Conservation (phyloP, 345 rosid genomes). For the Theobroma cacao region DNA sequence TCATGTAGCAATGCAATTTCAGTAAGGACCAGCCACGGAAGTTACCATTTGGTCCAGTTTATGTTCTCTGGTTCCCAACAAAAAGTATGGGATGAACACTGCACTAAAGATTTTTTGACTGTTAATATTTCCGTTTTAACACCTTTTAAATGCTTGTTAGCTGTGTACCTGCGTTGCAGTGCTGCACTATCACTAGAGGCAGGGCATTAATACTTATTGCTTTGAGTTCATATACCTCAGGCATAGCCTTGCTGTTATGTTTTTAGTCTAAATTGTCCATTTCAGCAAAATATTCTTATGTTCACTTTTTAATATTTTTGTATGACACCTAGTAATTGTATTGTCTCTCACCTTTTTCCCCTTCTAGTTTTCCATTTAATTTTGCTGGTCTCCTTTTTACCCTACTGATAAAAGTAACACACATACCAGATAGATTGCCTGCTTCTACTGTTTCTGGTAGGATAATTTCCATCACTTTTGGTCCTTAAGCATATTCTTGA, state of each 20-base stretch:
- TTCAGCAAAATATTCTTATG: background rate
- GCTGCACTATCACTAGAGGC: background rate
- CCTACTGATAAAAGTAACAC: background rate
- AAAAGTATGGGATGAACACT: background rate
- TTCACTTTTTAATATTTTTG: background rate
- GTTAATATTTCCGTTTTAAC: conserved; percentile 1
- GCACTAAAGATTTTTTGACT: background rate
- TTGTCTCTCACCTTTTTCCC: background rate
- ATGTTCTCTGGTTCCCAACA: background rate
- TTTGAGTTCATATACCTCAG: background rate
- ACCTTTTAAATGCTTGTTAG: conserved; percentile 3
- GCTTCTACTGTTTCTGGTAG: conserved; percentile 3
- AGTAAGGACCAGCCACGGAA: background rate
- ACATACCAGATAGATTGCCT: background rate
- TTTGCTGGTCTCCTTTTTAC: background rate
- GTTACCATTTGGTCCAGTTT: background rate
- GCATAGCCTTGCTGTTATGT: background rate
- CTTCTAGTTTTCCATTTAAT: background rate
- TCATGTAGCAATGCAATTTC: background rate
- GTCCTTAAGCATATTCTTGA: conserved; percentile 8
- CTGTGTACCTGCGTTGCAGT: background rate
- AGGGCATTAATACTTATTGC: background rate
- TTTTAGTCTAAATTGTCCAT: background rate
- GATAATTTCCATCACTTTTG: background rate
- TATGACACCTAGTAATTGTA: background rate